phyloP scores from a whole-genome alignment of 2,329 filamentous ascomycete species.

The Chalaropsis thielavioides region DNA sequence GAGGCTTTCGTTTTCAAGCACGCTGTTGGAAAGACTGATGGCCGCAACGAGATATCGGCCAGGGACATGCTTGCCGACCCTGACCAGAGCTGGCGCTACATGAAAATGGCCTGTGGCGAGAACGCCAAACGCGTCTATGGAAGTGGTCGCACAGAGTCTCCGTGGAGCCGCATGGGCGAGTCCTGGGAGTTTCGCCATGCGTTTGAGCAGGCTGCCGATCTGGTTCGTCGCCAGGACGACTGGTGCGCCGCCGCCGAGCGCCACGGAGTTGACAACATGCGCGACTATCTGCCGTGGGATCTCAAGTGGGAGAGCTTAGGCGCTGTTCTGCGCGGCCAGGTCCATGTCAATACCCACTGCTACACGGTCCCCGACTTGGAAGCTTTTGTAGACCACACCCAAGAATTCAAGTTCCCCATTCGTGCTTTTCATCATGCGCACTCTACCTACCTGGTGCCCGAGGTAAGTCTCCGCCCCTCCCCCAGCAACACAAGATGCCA shows the following conservation, averaged over 20 bases:
- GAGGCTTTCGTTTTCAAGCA: constrained; percentile 58
- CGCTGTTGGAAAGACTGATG: constrained; percentile 44
- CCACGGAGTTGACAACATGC: constrained; percentile 36
- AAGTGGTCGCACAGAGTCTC: constrained; percentile 36
- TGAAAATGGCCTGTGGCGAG: constrained; percentile 66
- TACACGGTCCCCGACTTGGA: constrained; percentile 57
- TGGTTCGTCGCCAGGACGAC: constrained; percentile 48
- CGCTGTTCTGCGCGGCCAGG: constrained; percentile 50
- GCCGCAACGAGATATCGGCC: constrained; percentile 48
- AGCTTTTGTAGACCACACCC: constrained; percentile 53
- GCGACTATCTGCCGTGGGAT: constrained; percentile 45
- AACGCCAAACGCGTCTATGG: constrained; percentile 52
- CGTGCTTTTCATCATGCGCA: constrained; percentile 58
- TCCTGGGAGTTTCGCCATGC: constrained; percentile 55
- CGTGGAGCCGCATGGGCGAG: constrained; percentile 50
- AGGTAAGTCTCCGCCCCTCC: constrained; percentile 29
- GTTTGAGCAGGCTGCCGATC: constrained; percentile 45
- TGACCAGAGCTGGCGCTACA: constrained; percentile 50
- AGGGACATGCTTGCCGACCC: constrained; percentile 51
- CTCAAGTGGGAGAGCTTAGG: constrained; percentile 48
- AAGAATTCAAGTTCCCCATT: constrained; percentile 55
- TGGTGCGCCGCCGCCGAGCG: constrained; percentile 47
- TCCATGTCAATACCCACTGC: constrained; percentile 57
- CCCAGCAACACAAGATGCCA: constrained; percentile 10
- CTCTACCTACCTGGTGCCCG: constrained; percentile 50